Evolutionary conservation across 1,284 basidiomycete species (phyloP), one percentile per base, ranked within the genome.

Genomic region (Puccinia horiana): DNA sequence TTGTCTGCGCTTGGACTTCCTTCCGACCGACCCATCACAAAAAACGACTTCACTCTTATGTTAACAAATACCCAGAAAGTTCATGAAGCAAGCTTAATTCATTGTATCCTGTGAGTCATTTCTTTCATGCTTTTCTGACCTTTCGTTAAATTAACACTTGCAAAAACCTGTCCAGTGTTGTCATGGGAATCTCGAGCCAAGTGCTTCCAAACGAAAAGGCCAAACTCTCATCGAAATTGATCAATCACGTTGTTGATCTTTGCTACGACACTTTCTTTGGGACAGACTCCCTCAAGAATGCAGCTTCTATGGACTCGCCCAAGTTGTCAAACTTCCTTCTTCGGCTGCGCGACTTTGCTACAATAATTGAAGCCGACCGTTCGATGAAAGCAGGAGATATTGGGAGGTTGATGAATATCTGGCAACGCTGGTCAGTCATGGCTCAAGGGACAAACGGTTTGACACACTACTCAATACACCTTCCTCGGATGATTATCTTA

Each of bases 361-460:
- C 52, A 3, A 54, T 76, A 20, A 40, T 76, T 23, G 35, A 76
- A 61, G 49, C 32, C 11, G 29, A 76, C 4, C 11, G 20, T 12
- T 52, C 20, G 18, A 52, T 52, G 49, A 52, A 52, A 18, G 44
- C 49, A 12, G 73, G 73, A 8, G 73, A 75, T 35, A 75, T 75
- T 32, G 73, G 73, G 3, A 3, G 52, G 26, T 32, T 75, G 16
- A 37, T 75, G 4, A 54, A 56, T n/a, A 75, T 75, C 47, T 75
- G 73, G 73, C 12, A 58, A n/a, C 1, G 52, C 5, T 76, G 74
- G 74, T 42, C 20, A 29, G 74, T 76, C 6, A 76, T 61, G 35
- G 26, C 54, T 1, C 18, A 56, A 29, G 74, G 74, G 18, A 37
- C 61, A 8, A 40, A 40, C 9, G 47, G 47, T 8, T 35, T 76